Evolutionary conservation across 345 rosid genomes (phyloP), one percentile per base, ranked within the genome.

Genomic region (Murraya koenigii): DNA sequence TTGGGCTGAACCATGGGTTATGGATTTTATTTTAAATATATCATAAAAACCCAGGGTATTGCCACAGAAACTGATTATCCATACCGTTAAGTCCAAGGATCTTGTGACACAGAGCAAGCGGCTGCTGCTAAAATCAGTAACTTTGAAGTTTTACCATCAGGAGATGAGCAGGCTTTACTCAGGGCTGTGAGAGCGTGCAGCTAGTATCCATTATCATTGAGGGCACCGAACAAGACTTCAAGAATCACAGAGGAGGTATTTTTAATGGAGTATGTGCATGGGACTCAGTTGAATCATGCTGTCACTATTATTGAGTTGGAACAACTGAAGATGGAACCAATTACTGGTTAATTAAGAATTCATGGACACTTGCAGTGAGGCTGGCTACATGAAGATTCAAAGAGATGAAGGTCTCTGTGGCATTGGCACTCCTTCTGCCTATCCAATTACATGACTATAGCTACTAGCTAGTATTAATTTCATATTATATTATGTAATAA

Each of bases 261-360:
- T 89, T 84, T 54, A 72, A 55, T 2, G 87, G 88, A 66, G 66
- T 17, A 1, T 88, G 89, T n/a, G n/a, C n/a, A n/a, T 69, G 82
- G 83, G 22, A 66, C 63, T 19, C 22, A 58, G 0, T 75, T 84
- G 73, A 79, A 63, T 81, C 95, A 88, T 65, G 88, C 88, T 30
- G 88, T 89, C 8, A 33, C 84, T 0, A 75, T 85, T 32, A 84
- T 88, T 52, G 89, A 88, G 17, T 88, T 87, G 88, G 93, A 25
- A 80, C n/a, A 8, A 75, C 64, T 58, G 72, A 41, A 41, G 88
- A 83, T 10, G 78, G 84, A 15, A 75, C 17, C 10, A 71, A 89
- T 39, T 89, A 85, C 67, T 91, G 93, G 90, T 23, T 89, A 47
- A 60, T 89, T 36, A 89, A 84, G 71, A 90, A 90, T 35, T 89